phyloP scores from a whole-genome alignment of 2,329 filamentous ascomycete genomes.

The Venturia oleaginea region DNA sequence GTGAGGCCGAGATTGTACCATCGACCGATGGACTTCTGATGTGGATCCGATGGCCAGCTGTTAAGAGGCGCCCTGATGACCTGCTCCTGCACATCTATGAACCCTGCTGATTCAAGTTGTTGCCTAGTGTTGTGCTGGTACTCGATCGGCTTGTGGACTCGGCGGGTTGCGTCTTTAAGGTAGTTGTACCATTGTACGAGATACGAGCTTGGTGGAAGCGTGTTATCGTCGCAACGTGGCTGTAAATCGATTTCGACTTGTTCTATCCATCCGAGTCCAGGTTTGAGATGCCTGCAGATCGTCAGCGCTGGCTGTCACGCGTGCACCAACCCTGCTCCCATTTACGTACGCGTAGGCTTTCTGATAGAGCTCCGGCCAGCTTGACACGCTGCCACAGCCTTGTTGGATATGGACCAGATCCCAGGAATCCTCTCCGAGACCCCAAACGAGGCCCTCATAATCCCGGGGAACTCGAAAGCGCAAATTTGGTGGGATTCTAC shows the following conservation, averaged over 20 bases:
- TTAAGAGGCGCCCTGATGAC: slow-evolving; percentile 63
- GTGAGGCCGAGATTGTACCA: slow-evolving; percentile 79
- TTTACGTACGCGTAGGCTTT: slow-evolving; percentile 54
- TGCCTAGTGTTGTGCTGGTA: slow-evolving; percentile 54
- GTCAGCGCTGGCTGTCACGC: slow-evolving; percentile 3
- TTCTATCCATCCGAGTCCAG: slow-evolving; percentile 67
- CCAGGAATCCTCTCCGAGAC: slow-evolving; percentile 56
- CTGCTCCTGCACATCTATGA: slow-evolving; percentile 67
- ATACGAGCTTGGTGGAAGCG: slow-evolving; percentile 47
- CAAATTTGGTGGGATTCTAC: slow-evolving; percentile 62
- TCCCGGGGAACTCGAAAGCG: slow-evolving; percentile 61
- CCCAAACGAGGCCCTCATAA: slow-evolving; percentile 65
- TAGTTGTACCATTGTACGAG: slow-evolving; percentile 61
- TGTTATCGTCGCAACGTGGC: slow-evolving; percentile 61
- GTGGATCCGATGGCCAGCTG: slow-evolving; percentile 57
- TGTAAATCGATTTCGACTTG: slow-evolving; percentile 83
- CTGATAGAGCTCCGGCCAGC: slow-evolving; percentile 66
- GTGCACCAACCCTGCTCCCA: neutral
- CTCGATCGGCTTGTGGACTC: slow-evolving; percentile 54
- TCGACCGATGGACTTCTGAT: slow-evolving; percentile 59
- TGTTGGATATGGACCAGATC: slow-evolving; percentile 79
- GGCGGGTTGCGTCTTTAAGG: slow-evolving; percentile 58
- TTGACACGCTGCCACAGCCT: slow-evolving; percentile 66
- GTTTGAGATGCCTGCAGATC: slow-evolving; percentile 58
- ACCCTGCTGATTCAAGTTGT: slow-evolving; percentile 61